A percentile compares a stretch with the other conserved stretches of the same genome.
Evolutionary conservation across 495 filamentous ascomycete genomes (phyloP).

Genomic region (Talaromyces liani): DNA sequence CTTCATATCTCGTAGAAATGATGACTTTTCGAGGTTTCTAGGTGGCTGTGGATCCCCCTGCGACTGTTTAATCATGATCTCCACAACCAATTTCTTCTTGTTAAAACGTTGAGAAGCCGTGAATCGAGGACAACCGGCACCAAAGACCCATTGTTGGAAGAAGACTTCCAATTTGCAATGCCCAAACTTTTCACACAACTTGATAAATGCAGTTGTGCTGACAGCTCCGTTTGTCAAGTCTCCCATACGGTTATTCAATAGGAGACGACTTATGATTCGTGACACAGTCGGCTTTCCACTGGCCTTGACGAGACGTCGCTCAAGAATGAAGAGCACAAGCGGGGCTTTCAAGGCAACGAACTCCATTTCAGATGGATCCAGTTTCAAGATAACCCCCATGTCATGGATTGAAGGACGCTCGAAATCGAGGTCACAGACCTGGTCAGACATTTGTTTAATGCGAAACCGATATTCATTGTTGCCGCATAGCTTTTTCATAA

Average conservation of each 20-base stretch:
- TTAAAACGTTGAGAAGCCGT: slow-evolving; percentile 84
- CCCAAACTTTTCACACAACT: slow-evolving; percentile 76
- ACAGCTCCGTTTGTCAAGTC: slow-evolving; percentile 65
- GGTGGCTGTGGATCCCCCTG: slow-evolving; percentile 50
- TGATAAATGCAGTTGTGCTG: slow-evolving; percentile 65
- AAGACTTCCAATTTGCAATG: slow-evolving; percentile 79
- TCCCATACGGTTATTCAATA: slow-evolving; percentile 74
- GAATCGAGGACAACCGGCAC: slow-evolving; percentile 82
- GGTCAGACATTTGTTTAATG: slow-evolving; percentile 79
- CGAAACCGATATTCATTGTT: slow-evolving; percentile 91
- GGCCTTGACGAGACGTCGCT: slow-evolving; percentile 80
- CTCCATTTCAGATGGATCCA: slow-evolving; percentile 77
- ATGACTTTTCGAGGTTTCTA: slow-evolving; percentile 50
- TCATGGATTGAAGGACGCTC: slow-evolving; percentile 74
- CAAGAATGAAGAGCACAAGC: slow-evolving; percentile 86
- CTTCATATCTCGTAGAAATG: slow-evolving; percentile 76
- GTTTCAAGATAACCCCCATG: slow-evolving; percentile 65
- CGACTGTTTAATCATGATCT: slow-evolving; percentile 81
- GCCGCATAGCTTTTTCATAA: slow-evolving; percentile 80
- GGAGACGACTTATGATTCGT: slow-evolving; percentile 74
- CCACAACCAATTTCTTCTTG: slow-evolving; percentile 93
- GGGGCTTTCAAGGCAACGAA: slow-evolving; percentile 91
- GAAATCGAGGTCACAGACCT: slow-evolving; percentile 72
- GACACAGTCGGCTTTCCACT: slow-evolving; percentile 75
- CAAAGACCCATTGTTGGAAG: slow-evolving; percentile 88